Percentiles rank a stretch among this genome's conserved stretches.
Evolutionary conservation across 768 basidiomycete species (phyloP).

Genomic region (Clavulina sp.): DNA sequence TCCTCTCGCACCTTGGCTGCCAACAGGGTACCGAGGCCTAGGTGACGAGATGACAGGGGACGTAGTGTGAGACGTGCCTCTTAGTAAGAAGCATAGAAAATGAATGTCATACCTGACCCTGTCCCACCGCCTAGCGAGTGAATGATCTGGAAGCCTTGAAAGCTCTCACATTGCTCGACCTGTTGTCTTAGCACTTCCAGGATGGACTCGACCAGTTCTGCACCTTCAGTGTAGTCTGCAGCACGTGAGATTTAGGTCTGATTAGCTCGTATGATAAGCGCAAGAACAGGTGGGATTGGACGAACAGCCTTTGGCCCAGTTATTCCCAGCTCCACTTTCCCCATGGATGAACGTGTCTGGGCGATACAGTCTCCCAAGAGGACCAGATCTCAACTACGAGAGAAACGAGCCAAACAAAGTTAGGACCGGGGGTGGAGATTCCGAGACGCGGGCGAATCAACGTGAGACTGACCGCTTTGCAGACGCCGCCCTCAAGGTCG

Average conservation of each 20-base stretch:
- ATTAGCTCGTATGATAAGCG: background rate
- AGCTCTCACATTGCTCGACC: slow-evolving; percentile 61
- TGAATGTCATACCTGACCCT: slow-evolving; percentile 45
- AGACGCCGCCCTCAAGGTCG: slow-evolving; percentile 79
- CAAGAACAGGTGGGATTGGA: slow-evolving; percentile 6
- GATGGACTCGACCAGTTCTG: slow-evolving; percentile 51
- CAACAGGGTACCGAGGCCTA: background rate
- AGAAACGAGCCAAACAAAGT: background rate
- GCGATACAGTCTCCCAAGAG: slow-evolving; percentile 58
- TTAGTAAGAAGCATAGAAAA: background rate
- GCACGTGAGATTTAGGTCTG: background rate
- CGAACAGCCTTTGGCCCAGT: slow-evolving; percentile 91
- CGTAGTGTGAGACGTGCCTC: no score
- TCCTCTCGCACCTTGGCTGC: slow-evolving; percentile 14
- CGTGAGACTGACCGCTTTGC: slow-evolving; percentile 40
- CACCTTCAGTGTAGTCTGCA: slow-evolving; percentile 31
- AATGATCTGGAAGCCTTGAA: slow-evolving; percentile 82
- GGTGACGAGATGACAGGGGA: background rate
- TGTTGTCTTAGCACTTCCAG: slow-evolving; percentile 60
- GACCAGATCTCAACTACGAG: slow-evolving; percentile 24
- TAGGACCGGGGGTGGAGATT: no score
- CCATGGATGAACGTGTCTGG: slow-evolving; percentile 72
- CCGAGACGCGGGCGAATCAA: background rate
- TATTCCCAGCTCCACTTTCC: slow-evolving; percentile 61
- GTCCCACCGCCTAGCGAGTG: slow-evolving; percentile 89